Evolutionary conservation across 2,329 filamentous ascomycete species (phyloP).

Genomic region (Biscogniauxia mediterranea): DNA sequence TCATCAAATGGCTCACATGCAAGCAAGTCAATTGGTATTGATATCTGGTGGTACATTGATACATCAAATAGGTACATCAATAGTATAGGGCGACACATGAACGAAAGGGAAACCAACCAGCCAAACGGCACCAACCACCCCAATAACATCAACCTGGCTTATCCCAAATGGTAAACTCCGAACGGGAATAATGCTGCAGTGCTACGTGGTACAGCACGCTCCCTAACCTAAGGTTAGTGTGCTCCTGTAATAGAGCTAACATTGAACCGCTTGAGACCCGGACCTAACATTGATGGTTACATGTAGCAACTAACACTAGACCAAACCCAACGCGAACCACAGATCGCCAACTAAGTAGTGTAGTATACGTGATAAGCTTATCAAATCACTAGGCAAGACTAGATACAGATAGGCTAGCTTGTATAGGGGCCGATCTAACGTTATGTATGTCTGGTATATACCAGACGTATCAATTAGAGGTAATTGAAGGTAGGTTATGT

Average conservation of each 20-base stretch:
- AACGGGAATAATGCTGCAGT: neutral
- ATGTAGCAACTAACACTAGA: neutral
- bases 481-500: neutral
- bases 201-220: neutral
- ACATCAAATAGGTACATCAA: no score
- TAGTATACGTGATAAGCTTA: neutral
- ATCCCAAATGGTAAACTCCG: neutral
- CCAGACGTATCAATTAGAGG: no score
- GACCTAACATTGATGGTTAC: neutral
- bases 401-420: neutral
- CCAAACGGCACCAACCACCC: neutral
- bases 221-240: neutral
- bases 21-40: no score
- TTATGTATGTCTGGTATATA: neutral
- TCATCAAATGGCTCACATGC: no score
- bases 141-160: neutral
- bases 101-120: neutral
- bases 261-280: neutral
- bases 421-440: neutral
- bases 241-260: neutral
- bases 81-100: neutral
- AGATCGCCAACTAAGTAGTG: neutral
- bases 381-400: neutral
- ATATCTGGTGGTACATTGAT: no score
- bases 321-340: neutral